Evolutionary conservation across 805 yeast genomes (phyloP), one percentile per base, ranked within the genome.

Genomic region (Wickerhamiella siamensis): DNA sequence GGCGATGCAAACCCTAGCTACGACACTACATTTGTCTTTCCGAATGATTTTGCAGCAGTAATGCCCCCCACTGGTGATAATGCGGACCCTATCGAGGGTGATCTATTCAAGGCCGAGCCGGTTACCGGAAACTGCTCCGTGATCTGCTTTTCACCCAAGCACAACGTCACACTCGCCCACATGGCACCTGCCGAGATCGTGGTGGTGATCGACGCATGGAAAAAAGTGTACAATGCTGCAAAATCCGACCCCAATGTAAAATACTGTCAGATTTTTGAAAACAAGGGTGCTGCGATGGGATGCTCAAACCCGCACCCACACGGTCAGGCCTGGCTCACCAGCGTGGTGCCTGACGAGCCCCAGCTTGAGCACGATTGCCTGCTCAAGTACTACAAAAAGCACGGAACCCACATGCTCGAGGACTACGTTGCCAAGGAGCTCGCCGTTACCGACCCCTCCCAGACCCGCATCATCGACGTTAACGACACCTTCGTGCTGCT

Each of bases 301-400:
- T 79, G 87, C 54, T 78, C 84, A 3, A 79, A 79, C 54, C 79
- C 83, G 2, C 88, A 79, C 59, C 86, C 87, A 5, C 88, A 79
- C 48, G 83, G 87, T 21, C 88, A 79, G 61, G 83, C 80, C 12
- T 79, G 88, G 88, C 73, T 79, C 58, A 64, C 78, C 42, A 77
- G 71, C 47, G 58, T 66, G 4, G 62, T 78, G 12, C 87, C 88
- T 5, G 72, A 72, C 31, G 86, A 79, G 60, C 81, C 80, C 8
- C 66, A 64, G 17, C 64, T 67, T 41, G 86, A 79, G 57, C 62
- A 76, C 38, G 58, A 52, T 3, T 66, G 74, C 38, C 65, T 79
- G 66, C 56, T 54, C 2, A 62, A 66, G 34, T 79, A 79, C 54
- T 48, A 53, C 18, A 50, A 55, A 9, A 55, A 62, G 44, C 60